Evolutionary conservation across 2,329 filamentous ascomycete genomes (phyloP).

Genomic region (Arthrinium phaeospermum): DNA sequence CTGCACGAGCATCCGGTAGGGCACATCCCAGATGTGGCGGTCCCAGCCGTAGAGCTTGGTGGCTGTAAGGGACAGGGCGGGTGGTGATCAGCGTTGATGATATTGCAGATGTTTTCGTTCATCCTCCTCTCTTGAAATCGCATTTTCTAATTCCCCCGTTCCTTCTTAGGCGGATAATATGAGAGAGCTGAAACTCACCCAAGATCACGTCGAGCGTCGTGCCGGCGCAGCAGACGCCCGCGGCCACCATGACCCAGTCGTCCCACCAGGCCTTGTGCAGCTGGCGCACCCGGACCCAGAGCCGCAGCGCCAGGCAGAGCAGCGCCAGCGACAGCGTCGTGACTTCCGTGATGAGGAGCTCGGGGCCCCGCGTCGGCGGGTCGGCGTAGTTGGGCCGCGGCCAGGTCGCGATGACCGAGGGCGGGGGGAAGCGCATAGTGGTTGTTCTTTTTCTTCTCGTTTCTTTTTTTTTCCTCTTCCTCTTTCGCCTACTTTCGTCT

Average conservation of each 20-base stretch:
- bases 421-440: conserved; percentile 43
- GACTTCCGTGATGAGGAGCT: conserved; percentile 44
- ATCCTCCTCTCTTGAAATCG: neutral
- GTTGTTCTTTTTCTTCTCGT: neutral
- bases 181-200: neutral
- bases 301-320: conserved; percentile 41
- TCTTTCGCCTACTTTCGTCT: neutral
- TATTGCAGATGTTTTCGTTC: neutral
- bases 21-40: conserved; percentile 46
- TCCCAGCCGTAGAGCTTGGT: conserved; percentile 44
- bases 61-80: too few relatives aligned
- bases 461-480: neutral
- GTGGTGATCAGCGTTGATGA: neutral
- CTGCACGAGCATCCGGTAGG: conserved; percentile 31
- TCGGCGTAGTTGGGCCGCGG: conserved; percentile 45
- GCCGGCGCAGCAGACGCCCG: conserved; percentile 30
- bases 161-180: neutral
- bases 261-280: conserved; percentile 43
- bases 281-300: conserved; percentile 44
- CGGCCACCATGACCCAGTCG: conserved; percentile 49
- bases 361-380: conserved; percentile 44
- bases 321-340: conserved; percentile 42
- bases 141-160: neutral
- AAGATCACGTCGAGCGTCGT: conserved; percentile 34
- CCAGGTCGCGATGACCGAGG: conserved; percentile 43